A percentile compares a stretch with the other conserved stretches of the same genome.
These are phyloP conservation scores for Candida mesenterica DNA, from an alignment of 1,139 yeast genomes.

Conservation along the genomic window DNA sequence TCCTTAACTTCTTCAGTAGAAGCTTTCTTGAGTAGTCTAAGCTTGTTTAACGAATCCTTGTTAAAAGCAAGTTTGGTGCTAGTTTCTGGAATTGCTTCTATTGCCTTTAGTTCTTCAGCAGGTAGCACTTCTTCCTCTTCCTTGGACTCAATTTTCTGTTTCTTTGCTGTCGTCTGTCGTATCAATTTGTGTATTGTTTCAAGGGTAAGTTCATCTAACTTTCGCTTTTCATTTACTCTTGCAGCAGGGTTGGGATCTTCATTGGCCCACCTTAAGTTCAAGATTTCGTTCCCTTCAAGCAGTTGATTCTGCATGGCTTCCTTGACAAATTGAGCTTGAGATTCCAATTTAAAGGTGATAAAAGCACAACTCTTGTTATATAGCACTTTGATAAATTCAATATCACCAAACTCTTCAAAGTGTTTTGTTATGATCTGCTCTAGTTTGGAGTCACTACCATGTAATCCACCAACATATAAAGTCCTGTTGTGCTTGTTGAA, in stretches of 20 bases:
- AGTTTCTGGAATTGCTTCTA: too few relatives aligned
- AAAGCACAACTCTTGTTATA: constrained; percentile 72
- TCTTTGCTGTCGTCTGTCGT: constrained; percentile 12
- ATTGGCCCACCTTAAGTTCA: constrained; percentile 84
- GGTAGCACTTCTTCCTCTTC: constrained; percentile 5
- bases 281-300: constrained; percentile 58
- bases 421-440: constrained; percentile 39
- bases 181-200: constrained; percentile 34
- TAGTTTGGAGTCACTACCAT: constrained; percentile 18
- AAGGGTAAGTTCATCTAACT: constrained; percentile 34
- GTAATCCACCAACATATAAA: constrained; percentile 72
- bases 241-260: constrained; percentile 83
- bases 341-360: constrained; percentile 65
- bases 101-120: neutral
- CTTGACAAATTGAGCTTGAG: constrained; percentile 87
- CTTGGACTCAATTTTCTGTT: constrained; percentile 8
- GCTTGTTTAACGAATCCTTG: constrained; percentile 8
- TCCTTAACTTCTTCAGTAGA: constrained; percentile 1
- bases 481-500: constrained; percentile 69
- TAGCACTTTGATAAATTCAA: constrained; percentile 67
- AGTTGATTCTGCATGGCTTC: constrained; percentile 90
- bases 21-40: constrained; percentile 3
- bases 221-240: constrained; percentile 46
- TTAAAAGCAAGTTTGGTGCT: constrained; percentile 9
- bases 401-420: constrained; percentile 75